These are phyloP conservation scores for Tetracentron sinense DNA, from an alignment of 164 flowering plant genomes.

Conservation along the genomic window DNA sequence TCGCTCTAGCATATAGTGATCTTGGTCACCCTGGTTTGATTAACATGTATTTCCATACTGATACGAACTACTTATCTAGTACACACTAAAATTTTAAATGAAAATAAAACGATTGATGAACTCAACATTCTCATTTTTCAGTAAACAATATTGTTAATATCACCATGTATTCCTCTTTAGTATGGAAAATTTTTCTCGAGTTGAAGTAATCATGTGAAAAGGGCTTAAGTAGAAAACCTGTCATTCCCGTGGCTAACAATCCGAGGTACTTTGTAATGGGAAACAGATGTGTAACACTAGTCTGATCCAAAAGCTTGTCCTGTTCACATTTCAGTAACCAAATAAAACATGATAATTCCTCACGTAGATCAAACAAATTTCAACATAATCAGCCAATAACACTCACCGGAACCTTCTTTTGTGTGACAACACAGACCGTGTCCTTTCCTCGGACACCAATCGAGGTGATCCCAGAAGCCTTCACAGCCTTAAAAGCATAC, in stretches of 20 bases:
- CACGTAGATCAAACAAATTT: neutral
- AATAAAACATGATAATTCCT: neutral
- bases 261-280: slow-evolving; percentile 70
- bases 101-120: too few species aligned
- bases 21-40: too few species aligned
- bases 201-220: neutral
- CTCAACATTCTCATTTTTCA: too few species aligned
- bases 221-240: slow-evolving; percentile 35
- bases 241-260: slow-evolving; percentile 70
- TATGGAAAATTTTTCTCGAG: too few species aligned
- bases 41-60: too few species aligned
- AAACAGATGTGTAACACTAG: slow-evolving; percentile 70
- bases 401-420: slow-evolving; percentile 79
- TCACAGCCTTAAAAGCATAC: slow-evolving; percentile 79
- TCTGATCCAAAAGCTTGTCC: slow-evolving; percentile 86
- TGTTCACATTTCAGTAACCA: slow-evolving; percentile 17
- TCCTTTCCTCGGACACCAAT: slow-evolving; percentile 75
- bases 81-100: too few species aligned
- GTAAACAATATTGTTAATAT: too few species aligned
- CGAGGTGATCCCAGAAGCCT: slow-evolving; percentile 64
- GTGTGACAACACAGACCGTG: slow-evolving; percentile 74
- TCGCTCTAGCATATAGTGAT: too few species aligned
- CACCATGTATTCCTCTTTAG: too few species aligned
- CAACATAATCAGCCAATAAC: neutral
- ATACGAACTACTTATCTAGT: too few species aligned